Percentiles rank a stretch among this genome's conserved stretches.
Conservation (phyloP, 805 yeast species). For the Pichia paraexigua region DNA sequence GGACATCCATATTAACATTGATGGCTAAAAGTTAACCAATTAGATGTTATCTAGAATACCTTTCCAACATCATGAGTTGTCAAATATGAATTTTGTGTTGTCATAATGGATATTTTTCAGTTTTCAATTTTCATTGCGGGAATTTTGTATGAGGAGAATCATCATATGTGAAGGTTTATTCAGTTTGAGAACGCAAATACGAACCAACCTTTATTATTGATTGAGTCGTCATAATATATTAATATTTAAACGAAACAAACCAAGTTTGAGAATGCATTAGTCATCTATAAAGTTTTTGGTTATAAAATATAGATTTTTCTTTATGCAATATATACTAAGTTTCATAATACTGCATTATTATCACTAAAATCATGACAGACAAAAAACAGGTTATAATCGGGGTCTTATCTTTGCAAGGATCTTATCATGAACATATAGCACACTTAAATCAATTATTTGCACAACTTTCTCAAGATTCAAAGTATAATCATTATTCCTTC, state of each 20-base stretch:
- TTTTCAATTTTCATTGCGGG: background rate
- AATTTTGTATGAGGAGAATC: background rate
- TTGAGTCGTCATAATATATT: background rate
- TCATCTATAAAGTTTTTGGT: background rate
- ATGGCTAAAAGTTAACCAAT: background rate
- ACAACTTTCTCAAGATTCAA: slow-evolving; percentile 20
- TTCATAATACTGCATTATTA: background rate
- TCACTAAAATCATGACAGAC: background rate
- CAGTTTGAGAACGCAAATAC: background rate
- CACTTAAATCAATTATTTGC: slow-evolving; percentile 35
- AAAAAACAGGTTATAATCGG: slow-evolving; percentile 36
- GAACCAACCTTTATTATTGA: background rate
- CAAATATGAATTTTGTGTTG: background rate
- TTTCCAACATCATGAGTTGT: too few relatives aligned
- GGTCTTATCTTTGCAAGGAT: slow-evolving; percentile 74
- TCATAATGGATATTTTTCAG: background rate
- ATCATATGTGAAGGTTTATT: background rate
- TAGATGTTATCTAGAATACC: too few relatives aligned
- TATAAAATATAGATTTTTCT: background rate
- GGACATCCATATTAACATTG: background rate
- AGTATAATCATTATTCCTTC: slow-evolving; percentile 25
- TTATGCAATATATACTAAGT: background rate
- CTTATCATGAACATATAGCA: slow-evolving; percentile 59
- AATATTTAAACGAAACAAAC: background rate
- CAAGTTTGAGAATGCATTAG: background rate